These are phyloP conservation scores for Ceratobasidium sp. DNA, from an alignment of 1,284 basidiomycete genomes.

Conservation along the genomic window DNA sequence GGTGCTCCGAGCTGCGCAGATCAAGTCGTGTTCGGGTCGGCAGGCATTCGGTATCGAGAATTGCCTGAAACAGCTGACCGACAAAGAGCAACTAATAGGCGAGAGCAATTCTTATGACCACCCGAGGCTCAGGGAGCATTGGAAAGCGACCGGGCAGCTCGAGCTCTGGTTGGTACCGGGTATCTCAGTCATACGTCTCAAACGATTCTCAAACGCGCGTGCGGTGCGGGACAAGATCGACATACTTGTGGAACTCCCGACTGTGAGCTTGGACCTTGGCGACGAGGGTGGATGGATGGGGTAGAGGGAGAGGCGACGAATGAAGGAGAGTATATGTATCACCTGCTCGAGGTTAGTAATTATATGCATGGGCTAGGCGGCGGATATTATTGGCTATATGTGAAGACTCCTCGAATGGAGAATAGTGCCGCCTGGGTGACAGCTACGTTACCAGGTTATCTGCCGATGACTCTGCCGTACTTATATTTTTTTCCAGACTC, in stretches of 20 bases:
- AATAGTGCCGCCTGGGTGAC: conserved; percentile 99
- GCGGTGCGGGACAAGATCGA: conserved; percentile 93
- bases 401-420: conserved; percentile 80
- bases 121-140: conserved; percentile 96
- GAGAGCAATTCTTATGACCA: conserved; percentile 99
- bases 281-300: conserved; percentile 77
- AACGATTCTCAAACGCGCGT: conserved; percentile 93
- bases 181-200: conserved; percentile 96
- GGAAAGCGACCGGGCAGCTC: conserved; percentile 98
- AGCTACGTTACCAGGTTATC: conserved; percentile 77
- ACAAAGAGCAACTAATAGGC: conserved; percentile 88
- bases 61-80: conserved; percentile 96
- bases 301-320: conserved; percentile 54
- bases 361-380: conserved; percentile 97
- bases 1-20: conserved; percentile 65
- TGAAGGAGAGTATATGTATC: conserved; percentile 68
- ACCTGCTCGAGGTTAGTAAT: conserved; percentile 96
- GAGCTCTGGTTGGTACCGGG: conserved; percentile 98
- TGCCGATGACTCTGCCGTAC: conserved; percentile 77
- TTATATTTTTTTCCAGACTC: conserved; percentile 55
- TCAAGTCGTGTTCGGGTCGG: conserved; percentile 63
- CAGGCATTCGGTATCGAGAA: conserved; percentile 87
- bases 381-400: conserved; percentile 97
- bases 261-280: conserved; percentile 86
- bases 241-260: conserved; percentile 92